Evolutionary conservation across 2,329 filamentous ascomycete genomes (phyloP), one percentile per base, ranked within the genome.

Genomic region (Cordyceps farinosa): DNA sequence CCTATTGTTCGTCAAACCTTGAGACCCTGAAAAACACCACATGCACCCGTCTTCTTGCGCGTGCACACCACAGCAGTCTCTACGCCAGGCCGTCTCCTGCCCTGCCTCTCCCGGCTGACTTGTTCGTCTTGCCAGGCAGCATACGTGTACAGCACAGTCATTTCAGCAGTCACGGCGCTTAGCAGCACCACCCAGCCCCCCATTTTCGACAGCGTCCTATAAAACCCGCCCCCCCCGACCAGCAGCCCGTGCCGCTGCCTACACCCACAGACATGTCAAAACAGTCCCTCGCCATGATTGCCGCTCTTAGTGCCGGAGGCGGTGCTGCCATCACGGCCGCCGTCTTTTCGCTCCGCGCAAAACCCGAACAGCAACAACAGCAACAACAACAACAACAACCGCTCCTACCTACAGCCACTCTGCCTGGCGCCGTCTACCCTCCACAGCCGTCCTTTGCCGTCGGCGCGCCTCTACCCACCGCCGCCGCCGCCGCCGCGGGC

Each of bases 271-370:
- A 64, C 68, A 94, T 94, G 90, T 92, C 90, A 64, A 94, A 93
- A 76, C 82, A 87, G 30, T 92, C 89, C 40, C 68, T 94, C 69
- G 89, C 89, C 68, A 82, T 91, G 65, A 88, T 93, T 70, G 90
- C 90, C 70, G 89, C 87, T 66, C 84, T 90, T 71, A 87, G 90
- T 74, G 90, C 90, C 69, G 88, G 88, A 74, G 87, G 89, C 60
- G 90, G 90, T 65, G 90, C 90, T 64, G 89, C 89, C 64, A 77
- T 90, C 64, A 93, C 90, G 63, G 82, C 90, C 36, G 81, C 88
- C 65, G 84, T 90, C 77, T 88, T 84, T 73, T 84, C 86, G 1
- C 76, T 87, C 65, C 81, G 84, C 63, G 77, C 81, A 63, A 79
- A 80, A 68, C 74, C 73, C 64, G 75, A 79, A 55, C 73, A 38